Evolutionary conservation across 2,329 filamentous ascomycete species (phyloP), one percentile per base, ranked within the genome.

Genomic region (Diaporthe longicolla): DNA sequence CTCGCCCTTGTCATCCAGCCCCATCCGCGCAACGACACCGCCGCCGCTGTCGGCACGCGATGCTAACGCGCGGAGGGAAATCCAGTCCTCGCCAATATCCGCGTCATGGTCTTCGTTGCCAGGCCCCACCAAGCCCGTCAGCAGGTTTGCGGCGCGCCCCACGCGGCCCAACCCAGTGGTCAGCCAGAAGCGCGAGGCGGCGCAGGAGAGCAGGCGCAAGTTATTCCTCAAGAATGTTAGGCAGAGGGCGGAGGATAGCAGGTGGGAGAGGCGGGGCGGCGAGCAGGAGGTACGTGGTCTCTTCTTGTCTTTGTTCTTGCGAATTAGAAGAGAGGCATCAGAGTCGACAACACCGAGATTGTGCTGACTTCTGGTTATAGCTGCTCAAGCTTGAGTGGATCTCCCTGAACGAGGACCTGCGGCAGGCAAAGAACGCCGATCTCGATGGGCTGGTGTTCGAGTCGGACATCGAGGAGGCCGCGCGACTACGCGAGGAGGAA

Each of bases 151-250:
- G 37, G 83, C 88, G 75, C 87, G 90, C 21, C 84, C 86, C 19
- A 83, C 87, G 71, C 92, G 92, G 75, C 86, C 88, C 48, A 94
- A 93, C 75, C 93, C 92, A 0, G 78, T 93, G 9, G 83, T 91
- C 24, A 66, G 50, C 29, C 88, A 89, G 76, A 88, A 84, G 75
- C 87, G 90, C 68, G 89, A 95, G 79, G 90, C 89, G 24, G 86
- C 87, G 0, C 89, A 91, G 72, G 91, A 94, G 79, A 86, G 88
- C 71, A 85, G 94, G 73, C 86, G 93, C 61, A 89, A 89, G 43
- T 84, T 93, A 72, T 96, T 96, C 78, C 83, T 96, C 74, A 90
- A 91, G 79, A 93, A 88, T 69, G 91, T 93, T 24, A 86, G 90
- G 74, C 88, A 90, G 78, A 87, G 89, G 54, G 84, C 87, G 3